phyloP scores from a whole-genome alignment of 2,329 filamentous ascomycete species.

The Helotiales sp. region DNA sequence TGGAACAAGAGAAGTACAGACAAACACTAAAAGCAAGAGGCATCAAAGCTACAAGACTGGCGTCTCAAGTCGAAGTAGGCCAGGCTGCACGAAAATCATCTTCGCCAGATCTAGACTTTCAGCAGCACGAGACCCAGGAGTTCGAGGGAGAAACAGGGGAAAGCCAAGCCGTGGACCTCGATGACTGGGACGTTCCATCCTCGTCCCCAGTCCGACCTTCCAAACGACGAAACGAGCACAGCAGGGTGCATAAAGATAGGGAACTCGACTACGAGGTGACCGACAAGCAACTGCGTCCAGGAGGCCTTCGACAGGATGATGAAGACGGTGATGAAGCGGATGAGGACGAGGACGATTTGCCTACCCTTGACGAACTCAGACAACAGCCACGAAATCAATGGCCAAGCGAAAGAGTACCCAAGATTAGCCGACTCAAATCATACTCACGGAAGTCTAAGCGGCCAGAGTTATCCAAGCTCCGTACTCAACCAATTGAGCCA shows the following conservation, averaged over 20 bases:
- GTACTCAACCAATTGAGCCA: constrained; percentile 17
- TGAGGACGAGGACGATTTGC: constrained; percentile 32
- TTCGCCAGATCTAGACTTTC: constrained; percentile 23
- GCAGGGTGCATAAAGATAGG: no score
- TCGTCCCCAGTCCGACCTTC: constrained; percentile 8
- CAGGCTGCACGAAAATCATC: constrained; percentile 8
- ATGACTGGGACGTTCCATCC: constrained; percentile 22
- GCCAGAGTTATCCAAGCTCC: constrained; percentile 26
- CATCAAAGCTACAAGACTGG: constrained; percentile 31
- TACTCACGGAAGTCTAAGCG: constrained; percentile 28
- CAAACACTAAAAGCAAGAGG: constrained; percentile 31
- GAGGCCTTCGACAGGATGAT: background rate
- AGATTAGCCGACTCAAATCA: constrained; percentile 13
- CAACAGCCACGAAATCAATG: constrained; percentile 8
- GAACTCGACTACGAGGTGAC: no score
- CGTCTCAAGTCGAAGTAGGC: constrained; percentile 22
- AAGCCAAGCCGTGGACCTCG: constrained; percentile 27
- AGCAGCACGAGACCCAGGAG: constrained; percentile 27
- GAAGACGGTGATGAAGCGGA: constrained; percentile 4
- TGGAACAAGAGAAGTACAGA: constrained; percentile 35
- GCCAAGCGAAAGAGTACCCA: background rate
- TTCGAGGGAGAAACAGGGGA: constrained; percentile 18
- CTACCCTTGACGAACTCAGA: constrained; percentile 32
- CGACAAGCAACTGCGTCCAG: no score
- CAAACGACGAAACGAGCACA: background rate